Evolutionary conservation across 2,329 filamentous ascomycete genomes (phyloP), one percentile per base, ranked within the genome.

Genomic region (Calonectria multiphialidica): DNA sequence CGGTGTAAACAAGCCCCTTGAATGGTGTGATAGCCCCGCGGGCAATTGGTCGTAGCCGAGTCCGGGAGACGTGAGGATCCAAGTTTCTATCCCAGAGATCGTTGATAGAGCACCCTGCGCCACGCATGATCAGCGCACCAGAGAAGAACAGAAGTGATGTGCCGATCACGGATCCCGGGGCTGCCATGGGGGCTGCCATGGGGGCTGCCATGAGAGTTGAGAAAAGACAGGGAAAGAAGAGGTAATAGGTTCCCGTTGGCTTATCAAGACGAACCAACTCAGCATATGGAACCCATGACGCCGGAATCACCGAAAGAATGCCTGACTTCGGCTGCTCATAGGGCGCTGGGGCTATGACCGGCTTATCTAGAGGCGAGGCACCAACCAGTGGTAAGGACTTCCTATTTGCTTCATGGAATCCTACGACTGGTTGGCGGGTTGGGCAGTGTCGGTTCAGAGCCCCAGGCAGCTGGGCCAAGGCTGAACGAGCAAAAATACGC

Each of bases 51-150:
- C 95, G 92, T 37, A 95, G 87, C 16, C 93, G 90, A 7, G 94
- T 97, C 59, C 95, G 90, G 2, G 89, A 84, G 16, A 98, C 95
- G 74, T 95, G 90, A 8, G 93, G 93, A 83, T 98, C 95, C 18
- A 98, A 91, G 77, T 97, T 94, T 67, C 94, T 91, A 83, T 98
- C 95, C 93, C 95, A 96, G 63, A 97, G 90, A 81, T 98, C 95
- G 81, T 98, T 98, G 84, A 97, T 95, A 21, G 93, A 93, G 83
- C 95, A 98, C 64, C 95, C 95, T 23, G 95, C 94, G 61, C 95
- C 94, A 72, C 95, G 93, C 94, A 98, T 97, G 76, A 98, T 89
- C 53, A 97, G 82, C 4, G 94, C 93, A 63, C 95, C 95, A 2
- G 91, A 87, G 78, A 93, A 90, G 84, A 97, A 97, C 59, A 97